Percentiles rank a stretch among this genome's conserved stretches.
Conservation (phyloP, 805 yeast genomes). For the Candida hispaniensis region DNA sequence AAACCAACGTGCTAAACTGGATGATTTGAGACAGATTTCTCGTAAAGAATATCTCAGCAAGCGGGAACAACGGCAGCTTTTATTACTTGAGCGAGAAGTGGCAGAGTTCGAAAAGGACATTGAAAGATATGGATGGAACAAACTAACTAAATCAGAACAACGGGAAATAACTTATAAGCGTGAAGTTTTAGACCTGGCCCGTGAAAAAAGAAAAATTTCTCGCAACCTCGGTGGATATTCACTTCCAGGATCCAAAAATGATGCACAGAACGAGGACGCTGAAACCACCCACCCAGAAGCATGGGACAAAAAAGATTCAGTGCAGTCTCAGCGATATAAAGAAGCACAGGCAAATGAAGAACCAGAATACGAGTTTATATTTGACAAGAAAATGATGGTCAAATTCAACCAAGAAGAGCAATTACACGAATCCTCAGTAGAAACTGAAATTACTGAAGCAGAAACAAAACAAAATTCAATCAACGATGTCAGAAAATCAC, state of each 20-base stretch:
- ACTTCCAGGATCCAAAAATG: too few relatives aligned
- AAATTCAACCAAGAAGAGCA: constrained; percentile 41
- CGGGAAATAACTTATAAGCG: constrained; percentile 43
- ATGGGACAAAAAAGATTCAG: constrained; percentile 40
- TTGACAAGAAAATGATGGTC: constrained; percentile 53
- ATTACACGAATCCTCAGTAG: constrained; percentile 32
- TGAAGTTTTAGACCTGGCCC: constrained; percentile 37
- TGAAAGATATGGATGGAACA: constrained; percentile 43
- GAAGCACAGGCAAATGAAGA: constrained; percentile 29
- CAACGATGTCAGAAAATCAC: constrained; percentile 39
- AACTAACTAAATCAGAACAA: constrained; percentile 39
- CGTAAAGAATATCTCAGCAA: constrained; percentile 39
- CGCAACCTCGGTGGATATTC: constrained; percentile 34
- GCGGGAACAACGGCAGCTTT: constrained; percentile 39
- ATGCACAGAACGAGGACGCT: too few relatives aligned
- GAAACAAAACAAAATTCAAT: constrained; percentile 29
- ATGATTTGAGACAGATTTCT: constrained; percentile 37
- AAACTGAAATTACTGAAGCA: constrained; percentile 29
- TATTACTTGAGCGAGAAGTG: constrained; percentile 38
- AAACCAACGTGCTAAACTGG: constrained; percentile 18
- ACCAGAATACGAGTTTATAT: constrained; percentile 59
- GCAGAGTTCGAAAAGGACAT: constrained; percentile 41
- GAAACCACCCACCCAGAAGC: constrained; percentile 42
- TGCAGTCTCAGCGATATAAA: constrained; percentile 3
- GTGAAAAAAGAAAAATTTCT: constrained; percentile 33